phyloP scores from a whole-genome alignment of 2,329 filamentous ascomycete genomes.

The Xylaria sp. region DNA sequence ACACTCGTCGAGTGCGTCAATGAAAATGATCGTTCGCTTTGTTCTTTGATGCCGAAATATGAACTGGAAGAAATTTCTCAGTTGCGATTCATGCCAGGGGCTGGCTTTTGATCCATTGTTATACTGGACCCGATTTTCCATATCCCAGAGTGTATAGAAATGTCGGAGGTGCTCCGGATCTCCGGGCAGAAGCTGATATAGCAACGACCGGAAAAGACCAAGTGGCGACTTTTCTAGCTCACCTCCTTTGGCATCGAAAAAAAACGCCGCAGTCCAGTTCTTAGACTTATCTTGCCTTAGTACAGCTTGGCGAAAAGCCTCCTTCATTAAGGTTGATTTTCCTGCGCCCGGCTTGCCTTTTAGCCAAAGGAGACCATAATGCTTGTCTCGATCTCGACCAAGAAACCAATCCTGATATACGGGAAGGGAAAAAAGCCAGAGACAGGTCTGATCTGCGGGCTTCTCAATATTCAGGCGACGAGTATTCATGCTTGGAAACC shows the following conservation, averaged over 20 bases:
- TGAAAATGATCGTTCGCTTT: not conserved
- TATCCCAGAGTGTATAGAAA: not conserved
- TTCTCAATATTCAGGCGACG: not conserved
- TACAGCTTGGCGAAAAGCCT: not conserved
- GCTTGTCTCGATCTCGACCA: not conserved
- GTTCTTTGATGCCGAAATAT: not conserved
- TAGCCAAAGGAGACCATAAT: not conserved
- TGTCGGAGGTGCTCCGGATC: not conserved
- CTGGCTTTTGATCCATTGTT: not conserved
- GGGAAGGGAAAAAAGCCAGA: not conserved
- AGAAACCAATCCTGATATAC: not conserved
- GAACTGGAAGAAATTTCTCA: not conserved
- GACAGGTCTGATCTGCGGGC: not conserved
- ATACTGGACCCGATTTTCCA: not conserved
- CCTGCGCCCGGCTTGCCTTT: conserved; percentile 3
- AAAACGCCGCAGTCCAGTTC: not conserved
- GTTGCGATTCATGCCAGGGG: not conserved
- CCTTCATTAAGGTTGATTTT: conserved; percentile 4
- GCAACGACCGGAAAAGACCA: not conserved
- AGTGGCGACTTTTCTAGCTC: not conserved
- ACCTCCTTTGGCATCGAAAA: not conserved
- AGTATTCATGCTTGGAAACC: not conserved
- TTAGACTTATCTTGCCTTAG: not conserved
- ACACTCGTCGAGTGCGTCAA: conserved; percentile 1
- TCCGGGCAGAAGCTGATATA: not conserved